Conservation (phyloP, 345 rosid species). For the Geranium rotundifolium region DNA sequence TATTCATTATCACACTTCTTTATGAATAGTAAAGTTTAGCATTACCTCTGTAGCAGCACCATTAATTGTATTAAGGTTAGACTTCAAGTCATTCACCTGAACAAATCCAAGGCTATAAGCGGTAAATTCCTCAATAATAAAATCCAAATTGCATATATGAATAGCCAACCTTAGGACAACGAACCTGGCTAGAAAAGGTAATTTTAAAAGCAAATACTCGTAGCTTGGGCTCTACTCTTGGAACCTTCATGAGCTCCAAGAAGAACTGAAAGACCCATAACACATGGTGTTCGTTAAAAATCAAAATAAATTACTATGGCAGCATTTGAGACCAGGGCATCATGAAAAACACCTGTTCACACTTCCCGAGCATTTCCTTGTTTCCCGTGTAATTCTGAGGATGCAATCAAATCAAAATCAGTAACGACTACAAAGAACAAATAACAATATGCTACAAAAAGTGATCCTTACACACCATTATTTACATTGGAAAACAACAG, state of each 20-base stretch:
- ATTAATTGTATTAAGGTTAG: slow-evolving; percentile 57
- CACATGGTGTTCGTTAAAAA: slow-evolving; percentile 15
- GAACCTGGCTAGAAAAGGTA: slow-evolving; percentile 81
- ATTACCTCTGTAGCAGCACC: slow-evolving; percentile 70
- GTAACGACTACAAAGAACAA: slow-evolving; percentile 7
- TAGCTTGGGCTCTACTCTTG: slow-evolving; percentile 87
- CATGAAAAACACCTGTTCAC: slow-evolving; percentile 70
- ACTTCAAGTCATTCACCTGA: slow-evolving; percentile 75
- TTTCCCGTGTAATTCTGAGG: slow-evolving; percentile 76
- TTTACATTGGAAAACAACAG: background rate
- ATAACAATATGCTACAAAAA: background rate
- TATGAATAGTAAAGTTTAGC: background rate
- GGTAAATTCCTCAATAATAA: background rate
- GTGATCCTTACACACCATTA: background rate
- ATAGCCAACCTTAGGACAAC: background rate
- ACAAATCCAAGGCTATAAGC: slow-evolving; percentile 7
- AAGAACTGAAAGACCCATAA: slow-evolving; percentile 55
- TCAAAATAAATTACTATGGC: slow-evolving; percentile 5
- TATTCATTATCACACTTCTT: background rate
- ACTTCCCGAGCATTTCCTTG: slow-evolving; percentile 92
- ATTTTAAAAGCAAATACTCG: slow-evolving; percentile 92
- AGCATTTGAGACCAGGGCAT: slow-evolving; percentile 12
- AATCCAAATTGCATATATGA: background rate
- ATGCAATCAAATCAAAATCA: slow-evolving; percentile 14
- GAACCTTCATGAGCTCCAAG: slow-evolving; percentile 90